These are phyloP conservation scores for Tephrocybe sp. DNA, from an alignment of 768 basidiomycete species.

Conservation along the genomic window DNA sequence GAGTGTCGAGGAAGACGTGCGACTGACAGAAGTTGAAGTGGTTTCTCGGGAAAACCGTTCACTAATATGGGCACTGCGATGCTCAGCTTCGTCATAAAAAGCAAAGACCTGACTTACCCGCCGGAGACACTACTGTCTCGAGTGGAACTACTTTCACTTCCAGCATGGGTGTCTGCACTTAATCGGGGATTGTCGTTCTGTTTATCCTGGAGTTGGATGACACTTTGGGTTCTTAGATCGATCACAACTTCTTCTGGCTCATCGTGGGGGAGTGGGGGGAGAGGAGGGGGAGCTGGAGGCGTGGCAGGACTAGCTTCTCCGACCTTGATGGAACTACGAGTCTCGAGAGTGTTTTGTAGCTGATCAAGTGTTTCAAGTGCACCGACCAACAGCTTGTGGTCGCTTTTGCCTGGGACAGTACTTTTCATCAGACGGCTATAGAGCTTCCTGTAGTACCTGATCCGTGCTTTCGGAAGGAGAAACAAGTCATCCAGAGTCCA, in stretches of 20 bases:
- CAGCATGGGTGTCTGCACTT: conserved; percentile 30
- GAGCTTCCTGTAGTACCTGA: conserved; percentile 91
- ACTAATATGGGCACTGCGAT: conserved; percentile 35
- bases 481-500: conserved; percentile 93
- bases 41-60: conserved; percentile 65
- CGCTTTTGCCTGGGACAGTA: conserved; percentile 82
- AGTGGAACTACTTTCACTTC: conserved; percentile 52
- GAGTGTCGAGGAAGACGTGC: conserved; percentile 50
- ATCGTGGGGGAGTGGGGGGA: conserved; percentile 26
- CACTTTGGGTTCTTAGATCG: conserved; percentile 46
- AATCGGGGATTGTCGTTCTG: conserved; percentile 19
- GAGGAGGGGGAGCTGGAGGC: conserved; percentile 18
- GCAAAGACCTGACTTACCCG: conserved; percentile 41
- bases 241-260: conserved; percentile 59
- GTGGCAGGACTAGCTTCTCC: conserved; percentile 27
- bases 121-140: conserved; percentile 53
- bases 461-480: conserved; percentile 76
- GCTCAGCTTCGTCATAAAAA: neutral
- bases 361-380: conserved; percentile 81
- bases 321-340: conserved; percentile 54
- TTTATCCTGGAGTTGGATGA: conserved; percentile 24
- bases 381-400: conserved; percentile 76
- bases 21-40: conserved; percentile 50
- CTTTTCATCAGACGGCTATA: conserved; percentile 85
- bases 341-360: conserved; percentile 69